A percentile compares a stretch with the other conserved stretches of the same genome.
phyloP scores from a whole-genome alignment of 176 grass and related monocot species.

The Aegilops umbellulata region DNA sequence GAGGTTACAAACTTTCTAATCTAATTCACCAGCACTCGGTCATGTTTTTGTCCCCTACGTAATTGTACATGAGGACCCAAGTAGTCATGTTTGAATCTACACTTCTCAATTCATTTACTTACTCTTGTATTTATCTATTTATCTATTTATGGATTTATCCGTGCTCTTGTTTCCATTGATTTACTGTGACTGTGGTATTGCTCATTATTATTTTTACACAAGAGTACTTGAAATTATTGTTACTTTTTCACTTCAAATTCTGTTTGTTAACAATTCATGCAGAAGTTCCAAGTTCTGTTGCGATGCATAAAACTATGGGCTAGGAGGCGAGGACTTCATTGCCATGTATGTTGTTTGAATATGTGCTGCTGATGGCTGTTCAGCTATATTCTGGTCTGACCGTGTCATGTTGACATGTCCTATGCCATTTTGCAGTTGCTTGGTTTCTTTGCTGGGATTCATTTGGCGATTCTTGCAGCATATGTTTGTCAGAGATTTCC shows the following conservation, averaged over 20 bases:
- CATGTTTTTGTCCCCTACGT: background rate
- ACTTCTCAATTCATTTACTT: background rate
- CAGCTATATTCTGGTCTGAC: slow-evolving; percentile 10
- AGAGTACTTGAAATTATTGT: background rate
- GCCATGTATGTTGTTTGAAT: slow-evolving; percentile 52
- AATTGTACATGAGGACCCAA: background rate
- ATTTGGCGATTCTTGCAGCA: slow-evolving; percentile 65
- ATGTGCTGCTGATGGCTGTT: background rate
- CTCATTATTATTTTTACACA: background rate
- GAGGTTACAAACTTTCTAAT: slow-evolving; percentile 36
- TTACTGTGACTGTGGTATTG: slow-evolving; percentile 1
- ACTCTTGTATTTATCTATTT: no score
- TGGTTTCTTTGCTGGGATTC: slow-evolving; percentile 74
- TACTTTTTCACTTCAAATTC: background rate
- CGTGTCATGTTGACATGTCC: background rate
- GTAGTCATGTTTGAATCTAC: background rate
- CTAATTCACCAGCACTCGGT: background rate
- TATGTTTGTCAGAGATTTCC: slow-evolving; percentile 56
- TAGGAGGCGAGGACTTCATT: slow-evolving; percentile 57
- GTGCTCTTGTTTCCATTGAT: background rate
- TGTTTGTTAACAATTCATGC: slow-evolving; percentile 19
- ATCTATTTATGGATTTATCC: no score
- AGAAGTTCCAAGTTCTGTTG: slow-evolving; percentile 66
- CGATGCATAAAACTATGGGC: slow-evolving; percentile 72
- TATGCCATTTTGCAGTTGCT: slow-evolving; percentile 44